Base-by-base conservation (phyloP, 768 basidiomycete genomes). In the Suillus weaverae region DNA sequence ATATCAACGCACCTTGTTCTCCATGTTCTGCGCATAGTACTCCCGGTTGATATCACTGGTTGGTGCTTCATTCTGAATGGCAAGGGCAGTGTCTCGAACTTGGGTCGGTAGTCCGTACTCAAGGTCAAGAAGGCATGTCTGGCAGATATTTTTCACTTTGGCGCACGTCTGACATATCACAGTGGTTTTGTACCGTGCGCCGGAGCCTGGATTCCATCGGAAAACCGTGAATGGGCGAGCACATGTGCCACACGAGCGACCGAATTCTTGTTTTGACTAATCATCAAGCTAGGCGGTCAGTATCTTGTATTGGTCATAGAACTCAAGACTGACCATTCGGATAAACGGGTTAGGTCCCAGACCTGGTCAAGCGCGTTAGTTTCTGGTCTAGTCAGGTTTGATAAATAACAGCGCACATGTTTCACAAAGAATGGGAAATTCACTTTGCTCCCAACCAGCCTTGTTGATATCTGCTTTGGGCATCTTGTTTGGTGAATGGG, bases 91-190 rank as follows among this genome's bases (percentile, higher is more conserved):
- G 75, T 99, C 97, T 61, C 97, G 85, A 11, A 99, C 95, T 83
- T 99, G 97, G 0, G 95, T 96, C 6, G 97, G 97, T 26, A 99
- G 80, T 33, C 94, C 93, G 70, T 95, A 99, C 75, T 98, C 96
- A 64, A 99, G 86, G 78, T 99, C 97, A 50, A 99, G 82, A 35
- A 99, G 82, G 76, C 97, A 99, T 2, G 96, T 98, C 80, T 99
- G 97, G 81, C 97, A 99, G 62, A 97, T 90, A 72, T 95, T 95
- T 81, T 93, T 93, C 69, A 94, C 88, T 80, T 98, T 98, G 57
- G 96, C 92, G 71, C 97, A 98, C 4, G 96, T 97, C 77, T 97
- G 96, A 78, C 95, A 97, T 66, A 98, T 89, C 66, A 97, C 95
- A 13, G 97, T 99, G 65, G 94, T 92, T 83, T 99, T 99, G 87